Evolutionary conservation across 2,329 filamentous ascomycete species (phyloP).

Genomic region (Aureobasidium sp.): DNA sequence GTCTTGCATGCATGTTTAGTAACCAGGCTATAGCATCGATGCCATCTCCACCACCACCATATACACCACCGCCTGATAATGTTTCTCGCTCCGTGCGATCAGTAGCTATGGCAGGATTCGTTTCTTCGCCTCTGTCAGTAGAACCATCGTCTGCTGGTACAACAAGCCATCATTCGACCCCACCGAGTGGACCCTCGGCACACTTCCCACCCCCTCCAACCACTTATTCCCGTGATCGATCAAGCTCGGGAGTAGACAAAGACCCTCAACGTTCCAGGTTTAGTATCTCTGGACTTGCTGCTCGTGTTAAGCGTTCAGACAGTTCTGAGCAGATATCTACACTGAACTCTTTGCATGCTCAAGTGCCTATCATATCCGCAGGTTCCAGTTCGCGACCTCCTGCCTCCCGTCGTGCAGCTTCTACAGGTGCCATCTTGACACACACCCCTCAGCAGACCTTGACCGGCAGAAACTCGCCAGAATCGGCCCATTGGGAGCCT

Average conservation of each 20-base stretch:
- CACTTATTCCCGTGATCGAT: slow-evolving; percentile 28
- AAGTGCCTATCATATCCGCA: background rate
- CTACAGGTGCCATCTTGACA: slow-evolving; percentile 57
- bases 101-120: slow-evolving; percentile 30
- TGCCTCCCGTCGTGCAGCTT: slow-evolving; percentile 62
- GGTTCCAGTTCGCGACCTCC: slow-evolving; percentile 44
- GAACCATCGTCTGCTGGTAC: slow-evolving; percentile 17
- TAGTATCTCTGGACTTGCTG: slow-evolving; percentile 21
- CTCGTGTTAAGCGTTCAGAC: slow-evolving; percentile 24
- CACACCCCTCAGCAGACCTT: slow-evolving; percentile 32
- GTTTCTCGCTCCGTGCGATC: slow-evolving; percentile 26
- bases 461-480: slow-evolving; percentile 51
- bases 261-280: slow-evolving; percentile 20
- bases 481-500: slow-evolving; percentile 51
- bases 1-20: background rate
- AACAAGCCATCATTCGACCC: slow-evolving; percentile 20
- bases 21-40: slow-evolving; percentile 31
- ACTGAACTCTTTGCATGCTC: background rate
- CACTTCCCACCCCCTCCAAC: slow-evolving; percentile 26
- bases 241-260: slow-evolving; percentile 27
- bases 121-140: slow-evolving; percentile 24
- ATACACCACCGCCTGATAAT: slow-evolving; percentile 35
- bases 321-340: slow-evolving; percentile 7
- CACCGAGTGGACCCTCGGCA: slow-evolving; percentile 22
- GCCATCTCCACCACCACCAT: slow-evolving; percentile 43